Percentiles rank a stretch among this genome's conserved stretches.
Evolutionary conservation across 768 basidiomycete species (phyloP).

Genomic region (Termitomyces sp.): DNA sequence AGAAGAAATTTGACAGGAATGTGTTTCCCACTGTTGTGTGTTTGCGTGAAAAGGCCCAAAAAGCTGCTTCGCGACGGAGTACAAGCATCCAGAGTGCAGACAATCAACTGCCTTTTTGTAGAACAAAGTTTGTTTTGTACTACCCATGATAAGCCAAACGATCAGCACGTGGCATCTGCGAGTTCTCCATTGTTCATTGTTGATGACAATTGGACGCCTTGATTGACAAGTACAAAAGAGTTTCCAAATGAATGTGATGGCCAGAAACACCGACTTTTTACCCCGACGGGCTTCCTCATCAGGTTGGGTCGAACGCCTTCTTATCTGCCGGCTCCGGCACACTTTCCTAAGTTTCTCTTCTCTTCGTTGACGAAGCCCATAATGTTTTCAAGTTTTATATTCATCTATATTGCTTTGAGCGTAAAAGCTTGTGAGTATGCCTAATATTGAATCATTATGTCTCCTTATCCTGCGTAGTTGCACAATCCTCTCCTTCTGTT

Average conservation of each 20-base stretch:
- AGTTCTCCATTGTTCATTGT: background rate
- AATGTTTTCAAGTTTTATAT: constrained; percentile 31
- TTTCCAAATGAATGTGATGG: constrained; percentile 6
- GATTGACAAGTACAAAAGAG: constrained; percentile 2
- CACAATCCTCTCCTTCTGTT: constrained; percentile 39
- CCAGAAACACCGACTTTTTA: constrained; percentile 7
- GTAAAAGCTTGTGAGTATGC: constrained; percentile 30
- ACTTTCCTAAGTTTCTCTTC: background rate
- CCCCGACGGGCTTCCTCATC: background rate
- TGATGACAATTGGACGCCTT: background rate
- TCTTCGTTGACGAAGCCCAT: constrained; percentile 21
- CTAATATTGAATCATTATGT: too few relatives aligned
- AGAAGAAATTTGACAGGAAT: too few relatives aligned
- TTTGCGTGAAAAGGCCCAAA: too few relatives aligned
- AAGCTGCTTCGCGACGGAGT: too few relatives aligned
- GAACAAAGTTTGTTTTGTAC: too few relatives aligned
- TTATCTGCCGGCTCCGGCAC: background rate
- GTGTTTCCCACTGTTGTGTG: too few relatives aligned
- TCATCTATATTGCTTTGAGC: constrained; percentile 24
- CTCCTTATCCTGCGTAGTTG: constrained; percentile 27
- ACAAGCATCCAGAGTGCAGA: too few relatives aligned
- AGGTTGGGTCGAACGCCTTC: constrained; percentile 1
- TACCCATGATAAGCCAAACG: background rate
- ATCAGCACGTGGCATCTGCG: background rate
- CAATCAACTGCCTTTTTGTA: too few relatives aligned